Percentiles rank a stretch among this genome's conserved stretches.
phyloP scores from a whole-genome alignment of 1,284 basidiomycete genomes.

The Moesziomyces globuligerus region DNA sequence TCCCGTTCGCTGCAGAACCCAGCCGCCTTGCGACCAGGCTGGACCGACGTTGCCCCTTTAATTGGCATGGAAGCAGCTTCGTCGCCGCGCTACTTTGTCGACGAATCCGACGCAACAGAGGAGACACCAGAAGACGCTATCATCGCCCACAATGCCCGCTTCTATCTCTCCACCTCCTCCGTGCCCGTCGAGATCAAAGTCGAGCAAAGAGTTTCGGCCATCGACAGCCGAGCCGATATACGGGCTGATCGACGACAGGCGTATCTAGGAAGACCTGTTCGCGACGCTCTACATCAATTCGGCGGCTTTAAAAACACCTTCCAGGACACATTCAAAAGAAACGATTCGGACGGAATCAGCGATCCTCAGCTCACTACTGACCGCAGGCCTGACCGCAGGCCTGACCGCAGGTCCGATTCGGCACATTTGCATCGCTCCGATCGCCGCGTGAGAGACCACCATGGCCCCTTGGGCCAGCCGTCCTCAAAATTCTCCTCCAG shows the following conservation, averaged over 20 bases:
- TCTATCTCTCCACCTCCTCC: constrained; percentile 28
- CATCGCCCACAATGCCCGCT: constrained; percentile 18
- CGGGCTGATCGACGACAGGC: background rate
- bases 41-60: constrained; percentile 40
- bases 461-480: too few species aligned
- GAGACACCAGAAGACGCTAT: constrained; percentile 33
- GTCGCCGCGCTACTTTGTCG: constrained; percentile 24
- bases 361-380: too few species aligned
- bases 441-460: too few species aligned
- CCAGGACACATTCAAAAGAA: background rate
- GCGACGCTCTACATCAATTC: constrained; percentile 21
- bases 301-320: constrained; percentile 31
- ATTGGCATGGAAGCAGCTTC: constrained; percentile 22
- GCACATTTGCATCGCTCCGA: too few species aligned
- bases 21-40: constrained; percentile 32
- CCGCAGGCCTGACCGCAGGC: too few species aligned
- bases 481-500: too few species aligned
- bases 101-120: constrained; percentile 19
- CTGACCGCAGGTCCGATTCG: too few species aligned
- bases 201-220: constrained; percentile 18
- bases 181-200: constrained; percentile 33
- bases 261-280: constrained; percentile 5
- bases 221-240: constrained; percentile 11
- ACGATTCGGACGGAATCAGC: too few species aligned
- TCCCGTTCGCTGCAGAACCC: constrained; percentile 38